Evolutionary conservation across 2,329 filamentous ascomycete species (phyloP).

Genomic region (Escovopsis sp.): DNA sequence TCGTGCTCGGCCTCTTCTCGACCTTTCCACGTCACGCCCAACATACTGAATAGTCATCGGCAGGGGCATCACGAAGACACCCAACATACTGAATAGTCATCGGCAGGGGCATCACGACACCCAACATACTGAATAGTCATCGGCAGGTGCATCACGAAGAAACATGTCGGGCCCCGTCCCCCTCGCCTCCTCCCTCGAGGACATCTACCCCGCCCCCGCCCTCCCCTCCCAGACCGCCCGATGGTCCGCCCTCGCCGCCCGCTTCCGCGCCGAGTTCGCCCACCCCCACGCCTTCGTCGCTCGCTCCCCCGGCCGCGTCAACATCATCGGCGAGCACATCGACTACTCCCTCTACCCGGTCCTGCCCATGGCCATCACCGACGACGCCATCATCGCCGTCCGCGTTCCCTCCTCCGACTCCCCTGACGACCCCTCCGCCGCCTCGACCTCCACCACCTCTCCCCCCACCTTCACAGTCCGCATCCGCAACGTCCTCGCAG

Average conservation of each 20-base stretch:
- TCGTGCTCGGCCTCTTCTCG: too few relatives aligned
- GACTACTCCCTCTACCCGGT: slow-evolving; percentile 97
- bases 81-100: too few relatives aligned
- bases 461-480: slow-evolving; percentile 47
- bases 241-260: slow-evolving; percentile 58
- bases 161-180: slow-evolving; percentile 49
- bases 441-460: slow-evolving; percentile 29
- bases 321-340: slow-evolving; percentile 98
- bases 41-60: too few relatives aligned
- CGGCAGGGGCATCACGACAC: too few relatives aligned
- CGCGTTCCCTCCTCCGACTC: too few relatives aligned
- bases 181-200: slow-evolving; percentile 55
- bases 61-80: too few relatives aligned
- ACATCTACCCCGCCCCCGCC: slow-evolving; percentile 70
- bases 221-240: slow-evolving; percentile 50
- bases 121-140: too few relatives aligned
- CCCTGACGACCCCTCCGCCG: too few relatives aligned
- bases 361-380: slow-evolving; percentile 85
- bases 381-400: slow-evolving; percentile 80
- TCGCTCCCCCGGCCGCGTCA: slow-evolving; percentile 84
- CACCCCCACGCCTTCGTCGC: slow-evolving; percentile 64
- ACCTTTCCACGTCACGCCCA: too few relatives aligned
- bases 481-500: slow-evolving; percentile 62
- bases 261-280: slow-evolving; percentile 58
- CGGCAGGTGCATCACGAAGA: too few relatives aligned